Conservation (phyloP, 2,329 filamentous ascomycete species). For the Fonsecaea multimorphosa region DNA sequence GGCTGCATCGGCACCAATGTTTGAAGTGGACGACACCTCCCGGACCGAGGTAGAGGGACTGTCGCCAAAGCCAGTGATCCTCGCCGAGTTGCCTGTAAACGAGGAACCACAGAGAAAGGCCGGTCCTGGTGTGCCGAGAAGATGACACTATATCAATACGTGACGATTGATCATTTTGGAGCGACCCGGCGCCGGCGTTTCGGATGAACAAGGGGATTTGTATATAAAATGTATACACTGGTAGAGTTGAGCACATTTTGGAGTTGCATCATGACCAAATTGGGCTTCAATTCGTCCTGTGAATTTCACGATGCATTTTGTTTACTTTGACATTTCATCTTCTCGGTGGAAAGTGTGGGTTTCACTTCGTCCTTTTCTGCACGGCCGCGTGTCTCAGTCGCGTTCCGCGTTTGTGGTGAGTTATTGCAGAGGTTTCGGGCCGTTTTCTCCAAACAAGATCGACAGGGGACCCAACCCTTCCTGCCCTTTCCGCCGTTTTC, state of each 20-base stretch:
- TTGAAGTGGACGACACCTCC: slow-evolving; percentile 15
- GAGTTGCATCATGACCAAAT: neutral
- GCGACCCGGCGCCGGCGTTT: neutral
- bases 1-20: neutral
- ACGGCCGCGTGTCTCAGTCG: neutral
- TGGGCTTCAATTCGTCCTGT: neutral
- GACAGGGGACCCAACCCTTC: too few relatives aligned
- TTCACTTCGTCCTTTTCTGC: neutral
- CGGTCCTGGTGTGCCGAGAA: neutral
- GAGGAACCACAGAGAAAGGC: neutral
- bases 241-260: neutral
- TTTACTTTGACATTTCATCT: too few relatives aligned
- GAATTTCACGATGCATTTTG: neutral
- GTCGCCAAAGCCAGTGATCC: slow-evolving; percentile 19
- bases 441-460: too few relatives aligned
- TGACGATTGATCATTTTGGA: neutral
- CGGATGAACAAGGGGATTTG: neutral
- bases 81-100: slow-evolving; percentile 27
- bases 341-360: neutral
- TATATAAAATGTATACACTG: too few relatives aligned
- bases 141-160: neutral
- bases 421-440: too few relatives aligned
- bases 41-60: slow-evolving; percentile 16
- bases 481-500: too few relatives aligned
- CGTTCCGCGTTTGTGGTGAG: too few relatives aligned